Evolutionary conservation across 768 basidiomycete species (phyloP).

Genomic region (Boletus pseudopeckii): DNA sequence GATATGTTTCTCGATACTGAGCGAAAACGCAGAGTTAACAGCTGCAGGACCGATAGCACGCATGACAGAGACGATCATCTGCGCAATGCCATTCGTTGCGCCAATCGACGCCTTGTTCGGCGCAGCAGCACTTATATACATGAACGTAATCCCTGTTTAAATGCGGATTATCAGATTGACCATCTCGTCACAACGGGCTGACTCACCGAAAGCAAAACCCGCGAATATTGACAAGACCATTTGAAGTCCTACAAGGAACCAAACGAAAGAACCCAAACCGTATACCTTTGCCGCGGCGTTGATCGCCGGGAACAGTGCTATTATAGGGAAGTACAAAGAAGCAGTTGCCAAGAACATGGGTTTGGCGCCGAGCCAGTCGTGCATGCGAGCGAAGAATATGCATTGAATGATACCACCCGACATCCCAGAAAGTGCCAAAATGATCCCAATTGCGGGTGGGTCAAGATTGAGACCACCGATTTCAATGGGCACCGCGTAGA

Average conservation of each 20-base stretch:
- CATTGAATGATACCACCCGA: constrained; percentile 48
- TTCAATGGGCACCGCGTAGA: constrained; percentile 29
- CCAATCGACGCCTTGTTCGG: constrained; percentile 69
- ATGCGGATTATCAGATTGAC: not conserved
- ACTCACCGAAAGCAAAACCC: constrained; percentile 55
- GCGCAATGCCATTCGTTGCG: constrained; percentile 60
- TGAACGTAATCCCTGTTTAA: constrained; percentile 58
- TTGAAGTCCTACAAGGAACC: constrained; percentile 50
- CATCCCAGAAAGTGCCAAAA: constrained; percentile 26
- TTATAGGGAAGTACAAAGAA: constrained; percentile 43
- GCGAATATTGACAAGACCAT: constrained; percentile 42
- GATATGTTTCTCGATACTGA: constrained; percentile 33
- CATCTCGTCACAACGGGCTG: not conserved
- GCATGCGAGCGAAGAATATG: constrained; percentile 55
- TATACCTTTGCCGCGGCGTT: constrained; percentile 33
- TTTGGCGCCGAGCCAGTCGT: constrained; percentile 58
- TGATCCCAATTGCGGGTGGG: constrained; percentile 31
- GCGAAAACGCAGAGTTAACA: constrained; percentile 28
- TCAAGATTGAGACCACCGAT: constrained; percentile 28
- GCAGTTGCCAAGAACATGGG: constrained; percentile 51
- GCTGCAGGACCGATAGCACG: constrained; percentile 27
- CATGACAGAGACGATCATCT: constrained; percentile 18
- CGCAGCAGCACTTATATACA: constrained; percentile 61
- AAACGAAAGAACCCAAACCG: constrained; percentile 45
- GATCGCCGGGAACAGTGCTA: constrained; percentile 42